phyloP scores from a whole-genome alignment of 805 yeast genomes.

The Candida pseudoglaebosa region DNA sequence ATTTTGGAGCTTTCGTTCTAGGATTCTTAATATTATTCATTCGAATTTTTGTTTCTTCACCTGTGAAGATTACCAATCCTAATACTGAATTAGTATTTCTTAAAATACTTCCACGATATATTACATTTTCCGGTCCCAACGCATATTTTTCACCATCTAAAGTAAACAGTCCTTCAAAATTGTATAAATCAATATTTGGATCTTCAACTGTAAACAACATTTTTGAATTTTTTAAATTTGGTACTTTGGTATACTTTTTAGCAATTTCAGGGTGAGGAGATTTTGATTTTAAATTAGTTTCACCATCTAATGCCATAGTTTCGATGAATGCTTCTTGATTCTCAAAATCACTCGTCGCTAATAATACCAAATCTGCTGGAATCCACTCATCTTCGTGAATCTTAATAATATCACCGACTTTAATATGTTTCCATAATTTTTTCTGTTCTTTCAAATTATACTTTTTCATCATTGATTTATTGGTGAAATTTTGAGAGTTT shows the following conservation, averaged over 20 bases:
- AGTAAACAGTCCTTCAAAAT: constrained; percentile 75
- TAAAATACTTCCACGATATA: constrained; percentile 85
- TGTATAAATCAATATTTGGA: constrained; percentile 87
- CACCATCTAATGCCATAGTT: constrained; percentile 98
- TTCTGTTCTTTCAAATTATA: constrained; percentile 31
- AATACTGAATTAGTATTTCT: constrained; percentile 74
- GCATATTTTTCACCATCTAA: constrained; percentile 46
- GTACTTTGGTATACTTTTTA: constrained; percentile 45
- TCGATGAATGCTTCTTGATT: constrained; percentile 71
- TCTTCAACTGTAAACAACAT: constrained; percentile 73
- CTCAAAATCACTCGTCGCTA: constrained; percentile 61
- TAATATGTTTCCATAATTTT: constrained; percentile 66
- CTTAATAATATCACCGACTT: constrained; percentile 83
- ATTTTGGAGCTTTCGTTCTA: constrained; percentile 87
- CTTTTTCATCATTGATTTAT: constrained; percentile 17
- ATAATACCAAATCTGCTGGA: constrained; percentile 82
- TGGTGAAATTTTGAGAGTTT: constrained; percentile 9
- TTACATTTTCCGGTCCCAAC: constrained; percentile 74
- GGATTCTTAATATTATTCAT: constrained; percentile 92
- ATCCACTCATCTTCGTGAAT: constrained; percentile 82
- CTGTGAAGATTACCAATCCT: constrained; percentile 87
- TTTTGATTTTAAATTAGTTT: constrained; percentile 81
- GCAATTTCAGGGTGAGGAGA: constrained; percentile 63
- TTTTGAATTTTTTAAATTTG: constrained; percentile 45
- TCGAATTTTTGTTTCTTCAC: constrained; percentile 93